Evolutionary conservation across 306 rosid genomes (phyloP), one percentile per base, ranked within the genome.

Genomic region (Trifolium repens): DNA sequence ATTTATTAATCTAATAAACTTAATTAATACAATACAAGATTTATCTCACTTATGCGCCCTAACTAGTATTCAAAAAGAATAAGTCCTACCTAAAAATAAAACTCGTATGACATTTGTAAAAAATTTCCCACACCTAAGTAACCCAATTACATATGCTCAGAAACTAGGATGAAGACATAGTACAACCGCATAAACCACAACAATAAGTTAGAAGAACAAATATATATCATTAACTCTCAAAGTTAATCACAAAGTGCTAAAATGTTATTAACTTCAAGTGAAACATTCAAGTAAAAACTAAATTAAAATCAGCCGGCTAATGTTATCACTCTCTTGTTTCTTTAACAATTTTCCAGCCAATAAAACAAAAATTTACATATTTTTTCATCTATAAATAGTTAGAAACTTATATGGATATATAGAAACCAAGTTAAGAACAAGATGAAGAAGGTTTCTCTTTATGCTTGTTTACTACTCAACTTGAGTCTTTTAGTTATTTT

Each of bases 361-460:
- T 3, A 58, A 69, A 69, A 12, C 44, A 9, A 66, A 40, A 5
- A 24, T 15, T 43, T 17, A 7, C 49, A 63, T 34, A 15, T 27
- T 43, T 61, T 61, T 61, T 12, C 37, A 13, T 65, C 74, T 65
- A 72, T 72, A 64, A 72, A 79, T 65, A 42, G 10, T 0, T 4
- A 42, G 17, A 73, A 58, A 57, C 39, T 34, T 39, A 7, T 39
- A 7, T 1, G 7, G 63, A 58, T n/a, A 37, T 39, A 24, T 14
- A 55, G 32, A 76, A 53, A 76, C 22, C 40, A 44, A 66, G 40
- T 59, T 39, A 59, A 24, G 30, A 72, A 27, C 60, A 65, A 39
- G 72, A 82, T 82, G 85, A 77, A 72, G 75, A 73, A 47, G 5
- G 2, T 77, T 27, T 2, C 32, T 72, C 58, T 77, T 77, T 67